Percentiles rank a stretch among this genome's conserved stretches.
Evolutionary conservation across 1,139 yeast genomes (phyloP).

Genomic region (Yamadazyma diospyri): DNA sequence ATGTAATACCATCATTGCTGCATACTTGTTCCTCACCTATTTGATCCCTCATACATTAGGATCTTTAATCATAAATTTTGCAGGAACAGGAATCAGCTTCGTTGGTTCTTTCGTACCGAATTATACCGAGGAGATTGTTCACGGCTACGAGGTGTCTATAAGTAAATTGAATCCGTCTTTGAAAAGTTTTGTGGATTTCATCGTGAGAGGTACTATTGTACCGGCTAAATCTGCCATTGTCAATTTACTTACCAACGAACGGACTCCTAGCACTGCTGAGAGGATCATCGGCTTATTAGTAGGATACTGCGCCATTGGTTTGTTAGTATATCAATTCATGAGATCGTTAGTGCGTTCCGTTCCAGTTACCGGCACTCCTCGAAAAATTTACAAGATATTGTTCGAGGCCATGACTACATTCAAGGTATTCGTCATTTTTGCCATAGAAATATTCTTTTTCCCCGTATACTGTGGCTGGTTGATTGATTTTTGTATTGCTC

Average conservation of each 20-base stretch:
- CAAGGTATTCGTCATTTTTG: constrained; percentile 72
- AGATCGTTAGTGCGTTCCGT: constrained; percentile 25
- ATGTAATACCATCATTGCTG: constrained; percentile 41
- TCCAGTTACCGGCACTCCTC: constrained; percentile 47
- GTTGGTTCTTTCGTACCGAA: neutral
- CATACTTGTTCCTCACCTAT: constrained; percentile 46
- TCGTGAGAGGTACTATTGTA: neutral
- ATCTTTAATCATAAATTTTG: constrained; percentile 20
- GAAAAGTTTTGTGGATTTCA: neutral
- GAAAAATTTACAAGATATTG: constrained; percentile 48
- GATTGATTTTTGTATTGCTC: constrained; percentile 65
- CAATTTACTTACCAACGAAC: constrained; percentile 1
- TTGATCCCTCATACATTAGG: constrained; percentile 56
- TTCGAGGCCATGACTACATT: constrained; percentile 55
- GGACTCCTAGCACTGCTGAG: constrained; percentile 18
- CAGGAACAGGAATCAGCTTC: neutral
- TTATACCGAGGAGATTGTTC: neutral
- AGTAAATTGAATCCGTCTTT: neutral
- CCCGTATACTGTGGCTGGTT: constrained; percentile 86
- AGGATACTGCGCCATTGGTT: constrained; percentile 38
- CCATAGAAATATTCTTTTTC: constrained; percentile 76
- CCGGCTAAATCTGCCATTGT: neutral
- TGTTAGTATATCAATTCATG: constrained; percentile 33
- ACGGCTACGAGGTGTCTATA: neutral
- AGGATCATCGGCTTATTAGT: constrained; percentile 28